Evolutionary conservation across 106 monocot species (phyloP), one percentile per base, ranked within the genome.

Genomic region (Dendrobium chrysotoxum): DNA sequence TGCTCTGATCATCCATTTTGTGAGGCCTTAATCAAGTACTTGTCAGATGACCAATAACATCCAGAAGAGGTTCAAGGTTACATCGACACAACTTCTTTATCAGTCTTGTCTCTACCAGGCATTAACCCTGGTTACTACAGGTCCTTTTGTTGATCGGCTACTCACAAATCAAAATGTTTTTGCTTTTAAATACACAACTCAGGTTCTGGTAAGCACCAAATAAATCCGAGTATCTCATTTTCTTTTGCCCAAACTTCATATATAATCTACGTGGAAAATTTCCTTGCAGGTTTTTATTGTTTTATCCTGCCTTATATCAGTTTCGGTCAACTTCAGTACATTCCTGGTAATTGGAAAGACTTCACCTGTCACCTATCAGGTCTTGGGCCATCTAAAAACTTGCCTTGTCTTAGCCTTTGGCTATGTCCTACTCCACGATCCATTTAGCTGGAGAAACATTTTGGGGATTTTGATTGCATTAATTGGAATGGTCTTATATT

Each of bases 41-140:
- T 80, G 30, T 64, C 78, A 98, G 98, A 98, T 98, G 98, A 98
- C 98, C 61, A 98, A 98, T 71, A 98, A 94, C 47, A 98, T 98
- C 17, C 98, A 98, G 86, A 98, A 98, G 89, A 96, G 87, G 79
- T 98, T 87, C 76, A 98, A 98, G 83, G 98, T 98, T 44, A 95
- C 98, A 28, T 98, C 95, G 18, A 98, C 98, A 28, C 98, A 98
- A 77, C 87, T 98, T 7, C 77, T 98, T 45, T 98, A 98, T 83
- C 98, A 98, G 38, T 95, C 98, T 79, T 89, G 91, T 77, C 98
- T 95, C 26, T 95, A 98, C 85, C 98, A 98, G 74, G 91, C 98
- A 30, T 80, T 91, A 72, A 93, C 92, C 54, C 79, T 98, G 25
- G 84, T 98, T 31, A 67, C 92, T 8, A 74, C 81, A 64, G 98